phyloP scores from a whole-genome alignment of 345 rosid species.

The Geranium rotundifolium region DNA sequence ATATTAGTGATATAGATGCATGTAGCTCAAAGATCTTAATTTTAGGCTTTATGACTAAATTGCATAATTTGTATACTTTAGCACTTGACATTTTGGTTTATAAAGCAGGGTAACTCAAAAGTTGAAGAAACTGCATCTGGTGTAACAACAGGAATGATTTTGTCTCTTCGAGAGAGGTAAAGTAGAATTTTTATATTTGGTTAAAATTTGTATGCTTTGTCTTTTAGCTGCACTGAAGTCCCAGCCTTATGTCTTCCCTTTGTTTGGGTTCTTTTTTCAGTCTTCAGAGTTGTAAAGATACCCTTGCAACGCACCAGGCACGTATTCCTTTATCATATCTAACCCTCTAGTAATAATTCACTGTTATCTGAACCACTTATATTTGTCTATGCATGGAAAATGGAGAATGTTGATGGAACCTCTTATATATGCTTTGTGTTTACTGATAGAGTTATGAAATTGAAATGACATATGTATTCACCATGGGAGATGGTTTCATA shows the following conservation, averaged over 20 bases:
- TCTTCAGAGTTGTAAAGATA: conserved; percentile 62
- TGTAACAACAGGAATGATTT: conserved; percentile 69
- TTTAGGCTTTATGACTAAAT: background rate
- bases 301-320: conserved; percentile 71
- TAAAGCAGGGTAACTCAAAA: conserved; percentile 39
- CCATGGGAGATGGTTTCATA: background rate
- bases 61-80: background rate
- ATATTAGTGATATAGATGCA: background rate
- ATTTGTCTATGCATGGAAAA: background rate
- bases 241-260: conserved; percentile 4
- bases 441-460: background rate
- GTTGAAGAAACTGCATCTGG: conserved; percentile 79
- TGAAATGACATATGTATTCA: background rate
- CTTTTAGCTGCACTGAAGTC: background rate
- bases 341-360: background rate
- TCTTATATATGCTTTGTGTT: background rate
- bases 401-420: background rate
- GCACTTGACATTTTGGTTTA: background rate
- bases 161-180: conserved; percentile 84
- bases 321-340: conserved; percentile 11
- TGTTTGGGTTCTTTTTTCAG: conserved; percentile 35
- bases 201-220: background rate
- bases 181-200: background rate
- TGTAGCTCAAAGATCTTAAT: background rate
- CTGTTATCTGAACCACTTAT: background rate